Evolutionary conservation across 345 rosid genomes (phyloP), one percentile per base, ranked within the genome.

Genomic region (Noccaea caerulescens): DNA sequence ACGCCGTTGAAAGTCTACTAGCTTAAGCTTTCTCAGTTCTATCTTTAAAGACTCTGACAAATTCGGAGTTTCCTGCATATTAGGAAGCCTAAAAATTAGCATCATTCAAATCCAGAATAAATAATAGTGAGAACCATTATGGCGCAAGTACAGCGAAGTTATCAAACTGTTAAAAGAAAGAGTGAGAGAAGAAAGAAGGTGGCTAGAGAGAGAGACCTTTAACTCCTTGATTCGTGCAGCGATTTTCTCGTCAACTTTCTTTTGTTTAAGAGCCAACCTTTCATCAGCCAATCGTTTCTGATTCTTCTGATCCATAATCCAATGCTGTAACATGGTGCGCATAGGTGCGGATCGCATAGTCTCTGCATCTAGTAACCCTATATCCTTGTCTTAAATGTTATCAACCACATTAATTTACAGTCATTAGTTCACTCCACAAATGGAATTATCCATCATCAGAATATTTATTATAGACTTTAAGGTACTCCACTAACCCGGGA

Each of bases 21-120:
- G 72, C 79, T 92, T 93, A 60, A 92, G 96, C 81, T 89, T 92
- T 78, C 89, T 92, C 84, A 92, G 72, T 80, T 88, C 98, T 49
- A 89, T 89, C 77, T 84, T 92, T 69, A 91, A 83, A 68, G 92
- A 87, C 77, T 89, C 93, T 44, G 96, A 89, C n/a, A 81, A 85
- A 79, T 84, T 87, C 67, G 86, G 96, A 72, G 80, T 79, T 80
- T 80, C 87, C 98, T 92, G 82, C 77, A 72, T 14, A 43, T 44
- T 11, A 45, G 34, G 44, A 43, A 10, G 43, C 13, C 2, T 10
- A 68, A 20, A 9, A 27, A 2, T 33, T 32, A 44, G 53, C 11
- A 53, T 16, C 30, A 30, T 43, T 8, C 1, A 43, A 13, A 38
- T n/a, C 30, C 10, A 66, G 14, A 41, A 12, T 54, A 42, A 18